Percentiles rank a stretch among this genome's conserved stretches.
phyloP scores from a whole-genome alignment of 352 stramenopile genomes.

The Phytophthora chlamydospora region DNA sequence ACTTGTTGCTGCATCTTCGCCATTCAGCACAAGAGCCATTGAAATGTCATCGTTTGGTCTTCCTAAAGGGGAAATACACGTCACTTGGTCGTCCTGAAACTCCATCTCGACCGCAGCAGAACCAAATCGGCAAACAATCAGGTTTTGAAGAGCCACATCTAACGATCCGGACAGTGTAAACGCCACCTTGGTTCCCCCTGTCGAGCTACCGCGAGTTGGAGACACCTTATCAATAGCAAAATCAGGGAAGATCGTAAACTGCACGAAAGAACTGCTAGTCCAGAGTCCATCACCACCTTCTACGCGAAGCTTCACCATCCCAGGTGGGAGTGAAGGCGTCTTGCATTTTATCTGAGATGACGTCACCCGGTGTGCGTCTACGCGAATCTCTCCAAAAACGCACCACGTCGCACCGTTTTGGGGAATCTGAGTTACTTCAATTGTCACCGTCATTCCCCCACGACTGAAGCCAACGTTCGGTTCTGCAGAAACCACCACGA shows the following conservation, averaged over 20 bases:
- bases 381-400: slow-evolving; percentile 30
- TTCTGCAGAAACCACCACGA: slow-evolving; percentile 17
- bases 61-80: slow-evolving; percentile 30
- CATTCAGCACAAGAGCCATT: slow-evolving; percentile 35
- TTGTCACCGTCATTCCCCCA: slow-evolving; percentile 29
- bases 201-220: slow-evolving; percentile 25
- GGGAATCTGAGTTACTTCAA: slow-evolving; percentile 25
- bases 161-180: slow-evolving; percentile 33
- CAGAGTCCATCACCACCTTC: slow-evolving; percentile 11
- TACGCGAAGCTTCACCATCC: slow-evolving; percentile 22
- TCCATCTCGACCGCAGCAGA: slow-evolving; percentile 9
- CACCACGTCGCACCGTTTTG: slow-evolving; percentile 23
- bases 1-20: slow-evolving; percentile 26
- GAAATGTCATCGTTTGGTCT: slow-evolving; percentile 14
- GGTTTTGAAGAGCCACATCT: slow-evolving; percentile 1
- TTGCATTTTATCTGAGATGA: slow-evolving; percentile 27
- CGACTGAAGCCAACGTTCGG: slow-evolving; percentile 39
- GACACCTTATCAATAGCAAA: slow-evolving; percentile 26
- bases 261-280: slow-evolving; percentile 13
- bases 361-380: slow-evolving; percentile 24
- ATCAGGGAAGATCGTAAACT: slow-evolving; percentile 42
- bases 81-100: slow-evolving; percentile 17
- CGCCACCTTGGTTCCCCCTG: slow-evolving; percentile 35
- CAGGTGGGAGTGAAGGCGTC: slow-evolving; percentile 31
- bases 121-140: slow-evolving; percentile 43